Evolutionary conservation across 208 protist species (phyloP).

Genomic region (Acanthamoeba divionensis): DNA sequence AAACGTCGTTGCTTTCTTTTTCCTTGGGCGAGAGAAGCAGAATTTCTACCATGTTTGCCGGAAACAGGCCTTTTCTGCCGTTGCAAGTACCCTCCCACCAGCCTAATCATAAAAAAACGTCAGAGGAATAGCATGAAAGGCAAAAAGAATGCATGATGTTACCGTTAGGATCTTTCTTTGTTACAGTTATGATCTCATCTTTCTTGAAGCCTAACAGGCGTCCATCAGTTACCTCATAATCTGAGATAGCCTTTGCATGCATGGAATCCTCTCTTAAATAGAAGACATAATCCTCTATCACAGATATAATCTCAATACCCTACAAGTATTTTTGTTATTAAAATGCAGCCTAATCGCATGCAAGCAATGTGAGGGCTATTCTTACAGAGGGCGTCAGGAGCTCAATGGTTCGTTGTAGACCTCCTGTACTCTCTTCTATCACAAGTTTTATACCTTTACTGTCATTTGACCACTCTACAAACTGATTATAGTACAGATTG

Average conservation of each 20-base stretch:
- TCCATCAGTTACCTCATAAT: slow-evolving; percentile 35
- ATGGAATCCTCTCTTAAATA: slow-evolving; percentile 17
- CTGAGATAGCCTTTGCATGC: slow-evolving; percentile 34
- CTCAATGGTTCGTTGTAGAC: neutral
- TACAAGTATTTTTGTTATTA: neutral
- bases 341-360: neutral
- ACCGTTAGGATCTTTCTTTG: slow-evolving; percentile 40
- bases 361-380: neutral
- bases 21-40: neutral
- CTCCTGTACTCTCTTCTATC: neutral
- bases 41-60: slow-evolving; percentile 42
- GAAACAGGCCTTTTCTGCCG: neutral
- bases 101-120: neutral
- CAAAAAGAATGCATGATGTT: neutral
- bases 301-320: slow-evolving; percentile 13
- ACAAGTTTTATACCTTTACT: neutral
- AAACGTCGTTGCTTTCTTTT: slow-evolving; percentile 1
- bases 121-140: neutral
- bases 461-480: neutral
- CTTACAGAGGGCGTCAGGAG: neutral
- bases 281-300: slow-evolving; percentile 36
- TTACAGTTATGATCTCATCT: slow-evolving; percentile 25
- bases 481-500: slow-evolving; percentile 10
- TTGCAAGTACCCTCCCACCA: neutral
- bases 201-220: slow-evolving; percentile 41